Evolutionary conservation across 2,329 filamentous ascomycete species (phyloP), one percentile per base, ranked within the genome.

Genomic region (Pseudogymnoascus sp.): DNA sequence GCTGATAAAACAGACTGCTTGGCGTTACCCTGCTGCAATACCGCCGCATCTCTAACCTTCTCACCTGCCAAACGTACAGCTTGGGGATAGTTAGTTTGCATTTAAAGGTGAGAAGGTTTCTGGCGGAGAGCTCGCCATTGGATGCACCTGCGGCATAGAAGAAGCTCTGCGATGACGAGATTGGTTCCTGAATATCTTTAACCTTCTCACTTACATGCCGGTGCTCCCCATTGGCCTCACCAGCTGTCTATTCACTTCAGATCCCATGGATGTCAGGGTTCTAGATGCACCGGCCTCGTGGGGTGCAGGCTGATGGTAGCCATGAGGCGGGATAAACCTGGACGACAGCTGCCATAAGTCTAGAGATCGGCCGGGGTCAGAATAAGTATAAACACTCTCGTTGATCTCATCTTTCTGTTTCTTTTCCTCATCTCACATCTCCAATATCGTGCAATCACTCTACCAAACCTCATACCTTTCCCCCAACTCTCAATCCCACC

Each of bases 61-160:
- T n/a, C n/a, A n/a, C n/a, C n/a, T n/a, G n/a, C n/a, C n/a, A n/a
- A n/a, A n/a, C n/a, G n/a, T n/a, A n/a, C 33, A 5, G 12, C 33
- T 35, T 35, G 33, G 33, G 33, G 10, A 42, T 18, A 42, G 15
- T 15, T 18, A 21, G 5, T 29, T 27, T 9, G 12, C 1, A 45
- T 48, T 48, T 48, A 48, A 48, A 48, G 21, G 42, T 48, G 42
- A 48, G 42, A 48, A 48, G 42, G 42, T 48, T 48, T 48, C n/a
- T 3, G 42, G 15, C 21, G 2, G 2, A n/a, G 21, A 27, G 21
- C 42, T 29, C 12, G 42, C 42, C 25, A 48, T 48, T 48, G 42
- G 42, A 48, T 8, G 42, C 1, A 4, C 21, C 2, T 25, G 13
- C 5, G 18, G 6, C 40, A 10, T n/a, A 1, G 21, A 8, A 8